Conservation (phyloP, 495 filamentous ascomycete genomes). For the Viridothelium virens region DNA sequence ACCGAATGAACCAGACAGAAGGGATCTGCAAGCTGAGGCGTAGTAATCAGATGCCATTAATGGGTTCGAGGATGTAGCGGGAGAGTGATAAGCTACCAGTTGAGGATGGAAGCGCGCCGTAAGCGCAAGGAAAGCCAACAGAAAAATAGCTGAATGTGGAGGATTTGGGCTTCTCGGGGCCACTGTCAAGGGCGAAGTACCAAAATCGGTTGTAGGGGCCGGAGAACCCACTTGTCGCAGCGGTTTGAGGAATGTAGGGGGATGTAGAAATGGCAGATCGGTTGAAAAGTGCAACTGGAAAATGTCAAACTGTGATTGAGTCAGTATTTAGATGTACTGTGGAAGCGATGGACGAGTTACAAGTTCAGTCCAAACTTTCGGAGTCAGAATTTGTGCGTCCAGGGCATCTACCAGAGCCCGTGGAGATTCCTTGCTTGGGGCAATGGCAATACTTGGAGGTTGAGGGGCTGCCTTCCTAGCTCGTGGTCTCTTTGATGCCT, state of each 20-base stretch:
- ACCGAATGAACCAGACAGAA: conserved; percentile 49
- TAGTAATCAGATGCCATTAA: conserved; percentile 71
- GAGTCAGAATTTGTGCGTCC: conserved; percentile 31
- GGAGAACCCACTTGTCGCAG: conserved; percentile 37
- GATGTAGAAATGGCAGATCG: conserved; percentile 74
- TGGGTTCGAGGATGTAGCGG: conserved; percentile 50
- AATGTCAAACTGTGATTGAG: conserved; percentile 51
- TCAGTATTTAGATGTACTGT: conserved; percentile 22
- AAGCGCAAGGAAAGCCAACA: conserved; percentile 69
- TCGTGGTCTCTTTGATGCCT: conserved; percentile 16
- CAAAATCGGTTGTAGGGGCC: conserved; percentile 26
- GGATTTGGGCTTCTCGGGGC: conserved; percentile 29
- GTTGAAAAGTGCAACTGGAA: conserved; percentile 78
- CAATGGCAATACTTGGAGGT: not conserved
- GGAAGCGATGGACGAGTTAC: not conserved
- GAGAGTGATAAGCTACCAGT: conserved; percentile 58
- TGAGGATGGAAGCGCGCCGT: conserved; percentile 70
- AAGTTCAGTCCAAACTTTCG: conserved; percentile 45
- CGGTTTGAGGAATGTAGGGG: conserved; percentile 62
- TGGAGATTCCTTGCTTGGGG: conserved; percentile 18
- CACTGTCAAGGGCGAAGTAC: not conserved
- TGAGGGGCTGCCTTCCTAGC: conserved; percentile 14
- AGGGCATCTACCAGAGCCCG: conserved; percentile 25
- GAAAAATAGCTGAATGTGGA: conserved; percentile 51
- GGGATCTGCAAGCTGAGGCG: conserved; percentile 59